Evolutionary conservation across 805 yeast genomes (phyloP).

Genomic region (Brettanomyces nanus): DNA sequence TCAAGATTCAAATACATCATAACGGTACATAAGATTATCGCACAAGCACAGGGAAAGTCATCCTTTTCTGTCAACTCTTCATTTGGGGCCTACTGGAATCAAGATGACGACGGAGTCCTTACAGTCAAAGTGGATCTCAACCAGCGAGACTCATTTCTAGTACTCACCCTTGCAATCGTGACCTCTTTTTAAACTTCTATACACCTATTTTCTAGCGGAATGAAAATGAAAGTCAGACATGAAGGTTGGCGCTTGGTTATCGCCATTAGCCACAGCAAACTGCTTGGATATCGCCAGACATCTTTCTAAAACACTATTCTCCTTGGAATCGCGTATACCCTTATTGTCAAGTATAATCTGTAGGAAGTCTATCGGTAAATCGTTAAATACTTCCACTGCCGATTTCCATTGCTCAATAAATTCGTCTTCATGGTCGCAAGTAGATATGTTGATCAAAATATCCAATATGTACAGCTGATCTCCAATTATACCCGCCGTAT

Average conservation of each 20-base stretch:
- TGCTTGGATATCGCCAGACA: not conserved
- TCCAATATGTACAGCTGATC: conserved; percentile 41
- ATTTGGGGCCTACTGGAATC: conserved; percentile 54
- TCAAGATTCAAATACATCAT: conserved; percentile 51
- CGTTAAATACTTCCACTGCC: conserved; percentile 59
- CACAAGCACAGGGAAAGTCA: conserved; percentile 16
- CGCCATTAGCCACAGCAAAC: not conserved
- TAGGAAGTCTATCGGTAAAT: conserved; percentile 67
- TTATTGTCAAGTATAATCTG: conserved; percentile 50
- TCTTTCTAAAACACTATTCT: conserved; percentile 1
- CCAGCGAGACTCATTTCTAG: conserved; percentile 10
- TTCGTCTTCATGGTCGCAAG: conserved; percentile 36
- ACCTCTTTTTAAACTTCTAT: not conserved
- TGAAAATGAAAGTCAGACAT: conserved; percentile 12
- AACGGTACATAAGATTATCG: conserved; percentile 30
- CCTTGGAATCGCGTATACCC: conserved; percentile 23
- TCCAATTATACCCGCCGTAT: conserved; percentile 14
- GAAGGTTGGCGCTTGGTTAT: conserved; percentile 6
- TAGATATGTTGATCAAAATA: conserved; percentile 48
- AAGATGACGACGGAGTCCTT: conserved; percentile 44
- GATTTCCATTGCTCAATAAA: conserved; percentile 34
- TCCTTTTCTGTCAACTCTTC: conserved; percentile 26
- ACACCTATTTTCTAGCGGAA: conserved; percentile 3
- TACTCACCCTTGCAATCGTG: not conserved
- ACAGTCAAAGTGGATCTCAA: conserved; percentile 25